phyloP scores from a whole-genome alignment of 2,329 filamentous ascomycete species.

The Microsporum canis region DNA sequence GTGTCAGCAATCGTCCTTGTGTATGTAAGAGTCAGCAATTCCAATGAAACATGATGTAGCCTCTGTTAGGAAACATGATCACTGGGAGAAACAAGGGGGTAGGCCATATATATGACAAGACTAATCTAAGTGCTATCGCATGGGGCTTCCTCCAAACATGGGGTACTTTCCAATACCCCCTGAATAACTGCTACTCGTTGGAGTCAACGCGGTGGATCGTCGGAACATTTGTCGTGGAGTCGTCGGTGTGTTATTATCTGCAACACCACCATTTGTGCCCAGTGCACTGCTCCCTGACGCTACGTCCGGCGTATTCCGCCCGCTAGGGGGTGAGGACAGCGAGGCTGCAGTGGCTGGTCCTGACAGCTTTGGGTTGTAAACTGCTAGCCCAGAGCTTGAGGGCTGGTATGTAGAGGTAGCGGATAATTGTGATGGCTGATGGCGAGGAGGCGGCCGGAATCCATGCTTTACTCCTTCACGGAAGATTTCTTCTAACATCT shows the following conservation, averaged over 20 bases:
- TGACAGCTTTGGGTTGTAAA: neutral
- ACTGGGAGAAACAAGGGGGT: neutral
- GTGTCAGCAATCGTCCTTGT: neutral
- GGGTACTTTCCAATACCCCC: conserved; percentile 3
- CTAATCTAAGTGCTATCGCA: neutral
- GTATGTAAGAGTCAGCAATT: neutral
- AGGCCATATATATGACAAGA: neutral
- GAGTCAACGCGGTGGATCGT: conserved; percentile 32
- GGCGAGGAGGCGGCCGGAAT: conserved; percentile 44
- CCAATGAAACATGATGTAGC: neutral
- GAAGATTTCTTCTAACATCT: conserved; percentile 82
- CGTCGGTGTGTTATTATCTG: conserved; percentile 24
- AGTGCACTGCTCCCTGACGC: conserved; percentile 12
- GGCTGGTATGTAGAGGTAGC: neutral
- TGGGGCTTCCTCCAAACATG: conserved; percentile 13
- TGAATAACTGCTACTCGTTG: conserved; percentile 32
- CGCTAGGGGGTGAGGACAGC: conserved; percentile 18
- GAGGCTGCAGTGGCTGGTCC: neutral
- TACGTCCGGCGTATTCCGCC: conserved; percentile 32
- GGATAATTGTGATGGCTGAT: conserved; percentile 7
- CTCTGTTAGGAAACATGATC: neutral
- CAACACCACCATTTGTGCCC: conserved; percentile 11
- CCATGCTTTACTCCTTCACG: conserved; percentile 48
- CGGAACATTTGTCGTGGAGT: conserved; percentile 34
- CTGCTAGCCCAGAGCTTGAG: neutral